These are phyloP conservation scores for Xylaria sp. DNA, from an alignment of 2,329 filamentous ascomycete species.

Conservation along the genomic window DNA sequence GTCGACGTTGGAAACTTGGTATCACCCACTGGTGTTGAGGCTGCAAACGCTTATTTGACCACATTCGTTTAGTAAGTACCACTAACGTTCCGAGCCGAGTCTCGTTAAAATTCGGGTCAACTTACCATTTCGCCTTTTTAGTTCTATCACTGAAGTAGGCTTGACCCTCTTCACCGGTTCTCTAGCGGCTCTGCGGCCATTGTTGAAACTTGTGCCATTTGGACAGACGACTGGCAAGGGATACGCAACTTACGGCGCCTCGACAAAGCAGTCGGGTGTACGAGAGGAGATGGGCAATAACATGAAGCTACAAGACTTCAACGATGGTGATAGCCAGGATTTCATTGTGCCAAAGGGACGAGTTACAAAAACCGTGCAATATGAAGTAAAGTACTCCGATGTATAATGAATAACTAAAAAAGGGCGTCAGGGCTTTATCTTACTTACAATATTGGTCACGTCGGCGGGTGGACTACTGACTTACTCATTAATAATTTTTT, in stretches of 20 bases:
- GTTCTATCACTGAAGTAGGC: slow-evolving; percentile 37
- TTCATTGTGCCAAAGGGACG: slow-evolving; percentile 38
- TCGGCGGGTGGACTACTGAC: slow-evolving; percentile 15
- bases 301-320: slow-evolving; percentile 39
- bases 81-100: not conserved
- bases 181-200: slow-evolving; percentile 36
- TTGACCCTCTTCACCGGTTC: slow-evolving; percentile 37
- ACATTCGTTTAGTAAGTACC: slow-evolving; percentile 41
- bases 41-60: slow-evolving; percentile 36
- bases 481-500: slow-evolving; percentile 18
- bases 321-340: slow-evolving; percentile 37
- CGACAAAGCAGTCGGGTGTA: slow-evolving; percentile 30
- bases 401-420: slow-evolving; percentile 28
- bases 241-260: slow-evolving; percentile 31
- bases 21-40: slow-evolving; percentile 35
- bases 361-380: slow-evolving; percentile 38
- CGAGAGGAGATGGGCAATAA: slow-evolving; percentile 38
- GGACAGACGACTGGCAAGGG: slow-evolving; percentile 33
- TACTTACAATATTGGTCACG: slow-evolving; percentile 7
- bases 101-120: not conserved
- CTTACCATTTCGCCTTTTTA: slow-evolving; percentile 25
- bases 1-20: slow-evolving; percentile 34
- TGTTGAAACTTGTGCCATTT: slow-evolving; percentile 35
- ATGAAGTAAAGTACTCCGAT: slow-evolving; percentile 37
- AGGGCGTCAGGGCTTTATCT: slow-evolving; percentile 14